Evolutionary conservation across 2,329 filamentous ascomycete genomes (phyloP).

Genomic region (Apiospora phragmitis): DNA sequence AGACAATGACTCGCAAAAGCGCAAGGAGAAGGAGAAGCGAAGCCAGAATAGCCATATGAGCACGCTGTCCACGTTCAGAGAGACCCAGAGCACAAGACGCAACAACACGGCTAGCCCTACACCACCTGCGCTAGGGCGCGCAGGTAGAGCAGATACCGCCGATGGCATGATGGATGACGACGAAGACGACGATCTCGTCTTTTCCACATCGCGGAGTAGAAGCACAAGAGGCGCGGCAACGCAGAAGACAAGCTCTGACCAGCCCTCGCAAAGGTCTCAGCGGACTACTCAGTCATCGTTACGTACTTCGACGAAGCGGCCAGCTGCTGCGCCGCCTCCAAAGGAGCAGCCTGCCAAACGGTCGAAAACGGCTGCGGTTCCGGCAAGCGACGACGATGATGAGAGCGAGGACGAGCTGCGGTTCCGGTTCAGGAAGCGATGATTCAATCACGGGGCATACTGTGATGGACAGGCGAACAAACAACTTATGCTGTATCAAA

Average conservation of each 20-base stretch:
- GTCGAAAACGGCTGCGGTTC: slow-evolving; percentile 26
- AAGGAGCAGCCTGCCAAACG: slow-evolving; percentile 39
- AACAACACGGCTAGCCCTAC: background rate
- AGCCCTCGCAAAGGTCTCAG: slow-evolving; percentile 17
- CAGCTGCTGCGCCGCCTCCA: slow-evolving; percentile 33
- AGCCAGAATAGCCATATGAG: slow-evolving; percentile 20
- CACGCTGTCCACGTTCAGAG: background rate
- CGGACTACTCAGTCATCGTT: slow-evolving; percentile 26
- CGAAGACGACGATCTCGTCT: slow-evolving; percentile 24
- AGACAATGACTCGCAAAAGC: slow-evolving; percentile 38
- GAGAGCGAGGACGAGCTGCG: slow-evolving; percentile 58
- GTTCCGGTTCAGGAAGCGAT: slow-evolving; percentile 56
- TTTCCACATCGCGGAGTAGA: slow-evolving; percentile 27
- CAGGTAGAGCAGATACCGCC: background rate
- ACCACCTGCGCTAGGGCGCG: background rate
- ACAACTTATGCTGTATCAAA: background rate
- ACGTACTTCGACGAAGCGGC: slow-evolving; percentile 30
- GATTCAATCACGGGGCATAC: slow-evolving; percentile 26
- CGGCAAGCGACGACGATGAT: slow-evolving; percentile 34
- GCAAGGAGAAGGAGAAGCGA: slow-evolving; percentile 28
- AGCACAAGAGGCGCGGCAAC: slow-evolving; percentile 33
- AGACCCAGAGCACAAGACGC: background rate
- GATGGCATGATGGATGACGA: slow-evolving; percentile 22
- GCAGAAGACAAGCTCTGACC: slow-evolving; percentile 19
- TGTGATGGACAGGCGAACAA: background rate